These are phyloP conservation scores for Brassica nigra DNA, from an alignment of 345 rosid species.

Conservation along the genomic window DNA sequence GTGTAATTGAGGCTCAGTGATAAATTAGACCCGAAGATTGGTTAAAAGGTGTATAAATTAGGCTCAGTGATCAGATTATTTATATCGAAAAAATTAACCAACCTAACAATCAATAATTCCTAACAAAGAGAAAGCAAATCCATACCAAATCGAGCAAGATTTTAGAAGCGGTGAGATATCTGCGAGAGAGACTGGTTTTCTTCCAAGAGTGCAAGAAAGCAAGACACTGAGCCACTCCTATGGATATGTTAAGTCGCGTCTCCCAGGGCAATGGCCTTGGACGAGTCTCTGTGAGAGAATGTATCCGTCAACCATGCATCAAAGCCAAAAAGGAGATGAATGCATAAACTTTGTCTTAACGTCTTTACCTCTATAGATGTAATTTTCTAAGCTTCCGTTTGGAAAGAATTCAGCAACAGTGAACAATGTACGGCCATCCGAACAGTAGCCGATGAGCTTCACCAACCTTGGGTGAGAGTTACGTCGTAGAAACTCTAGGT, in stretches of 20 bases:
- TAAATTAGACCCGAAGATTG: too few relatives aligned
- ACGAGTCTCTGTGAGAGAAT: not conserved
- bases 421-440: not conserved
- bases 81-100: too few relatives aligned
- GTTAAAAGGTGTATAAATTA: too few relatives aligned
- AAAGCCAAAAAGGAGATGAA: not conserved
- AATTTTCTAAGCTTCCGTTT: not conserved
- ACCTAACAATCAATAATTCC: not conserved
- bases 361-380: not conserved
- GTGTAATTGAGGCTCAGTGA: not conserved
- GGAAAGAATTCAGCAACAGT: not conserved
- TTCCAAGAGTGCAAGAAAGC: not conserved
- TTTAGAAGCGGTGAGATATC: not conserved
- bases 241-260: not conserved
- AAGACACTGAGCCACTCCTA: slow-evolving; percentile 4
- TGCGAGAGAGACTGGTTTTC: not conserved
- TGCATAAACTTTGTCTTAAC: not conserved
- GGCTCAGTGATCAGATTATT: too few relatives aligned
- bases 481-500: not conserved
- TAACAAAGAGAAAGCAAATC: not conserved
- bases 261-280: not conserved
- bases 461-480: not conserved
- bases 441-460: not conserved
- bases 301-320: not conserved
- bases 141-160: not conserved